Conservation (phyloP, 495 filamentous ascomycete genomes). For the Aspergillus bridgeri region DNA sequence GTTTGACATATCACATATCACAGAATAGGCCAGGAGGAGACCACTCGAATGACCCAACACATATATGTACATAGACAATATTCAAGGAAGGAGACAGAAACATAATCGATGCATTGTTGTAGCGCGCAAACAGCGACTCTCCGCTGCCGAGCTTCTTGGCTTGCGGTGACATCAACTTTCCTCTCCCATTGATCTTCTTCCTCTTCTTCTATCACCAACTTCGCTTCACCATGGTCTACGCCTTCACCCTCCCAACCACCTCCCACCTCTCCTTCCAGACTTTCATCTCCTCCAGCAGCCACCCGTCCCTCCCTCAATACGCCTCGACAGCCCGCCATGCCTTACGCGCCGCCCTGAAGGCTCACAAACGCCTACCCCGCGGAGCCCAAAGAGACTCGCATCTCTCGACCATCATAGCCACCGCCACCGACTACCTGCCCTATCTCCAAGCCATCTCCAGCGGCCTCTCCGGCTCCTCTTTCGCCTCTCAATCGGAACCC, state of each 20-base stretch:
- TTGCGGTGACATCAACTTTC: slow-evolving; percentile 16
- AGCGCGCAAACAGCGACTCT: background rate
- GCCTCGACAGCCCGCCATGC: slow-evolving; percentile 76
- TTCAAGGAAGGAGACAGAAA: no score
- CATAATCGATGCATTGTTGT: no score
- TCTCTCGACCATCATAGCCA: slow-evolving; percentile 62
- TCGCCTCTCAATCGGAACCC: slow-evolving; percentile 38
- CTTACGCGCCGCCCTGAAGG: slow-evolving; percentile 72
- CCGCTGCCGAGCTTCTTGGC: slow-evolving; percentile 12
- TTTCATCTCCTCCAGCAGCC: slow-evolving; percentile 64
- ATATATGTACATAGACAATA: no score
- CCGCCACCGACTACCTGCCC: slow-evolving; percentile 71
- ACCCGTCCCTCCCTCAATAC: slow-evolving; percentile 76
- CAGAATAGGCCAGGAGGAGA: no score
- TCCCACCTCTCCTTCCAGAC: slow-evolving; percentile 74
- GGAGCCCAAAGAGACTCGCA: slow-evolving; percentile 57
- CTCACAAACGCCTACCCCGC: slow-evolving; percentile 72
- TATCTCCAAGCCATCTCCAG: slow-evolving; percentile 72
- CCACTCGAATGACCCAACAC: no score
- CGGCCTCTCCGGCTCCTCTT: slow-evolving; percentile 46
- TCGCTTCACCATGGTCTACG: slow-evolving; percentile 69
- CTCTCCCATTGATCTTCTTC: background rate
- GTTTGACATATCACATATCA: no score
- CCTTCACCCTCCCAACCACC: slow-evolving; percentile 79
- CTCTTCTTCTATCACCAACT: slow-evolving; percentile 6